Evolutionary conservation across 2,329 filamentous ascomycete species (phyloP).

Genomic region (Arthrinium puccinioides): DNA sequence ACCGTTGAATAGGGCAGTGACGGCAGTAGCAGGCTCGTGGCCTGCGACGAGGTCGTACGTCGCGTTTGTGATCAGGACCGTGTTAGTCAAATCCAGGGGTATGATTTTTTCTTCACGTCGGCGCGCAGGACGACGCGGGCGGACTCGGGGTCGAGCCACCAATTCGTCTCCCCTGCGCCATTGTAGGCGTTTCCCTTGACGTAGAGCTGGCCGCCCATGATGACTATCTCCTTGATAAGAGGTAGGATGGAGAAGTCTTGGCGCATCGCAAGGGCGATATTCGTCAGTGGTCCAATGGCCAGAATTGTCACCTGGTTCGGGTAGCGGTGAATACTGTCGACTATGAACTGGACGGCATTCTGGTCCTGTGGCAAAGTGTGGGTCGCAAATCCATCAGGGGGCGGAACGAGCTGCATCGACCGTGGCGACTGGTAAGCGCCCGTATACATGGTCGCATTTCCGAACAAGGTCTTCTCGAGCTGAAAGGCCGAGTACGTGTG

Average conservation of each 20-base stretch:
- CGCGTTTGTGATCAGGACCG: background rate
- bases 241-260: background rate
- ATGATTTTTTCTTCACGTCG: background rate
- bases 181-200: background rate
- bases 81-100: background rate
- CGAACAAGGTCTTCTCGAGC: background rate
- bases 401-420: background rate
- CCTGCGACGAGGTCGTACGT: background rate
- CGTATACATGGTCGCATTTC: background rate
- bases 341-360: background rate
- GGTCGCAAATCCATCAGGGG: background rate
- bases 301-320: background rate
- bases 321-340: background rate
- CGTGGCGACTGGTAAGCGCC: background rate
- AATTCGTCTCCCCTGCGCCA: constrained; percentile 1
- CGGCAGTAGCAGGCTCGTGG: background rate
- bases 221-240: background rate
- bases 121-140: constrained; percentile 1
- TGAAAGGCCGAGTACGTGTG: background rate
- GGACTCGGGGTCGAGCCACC: background rate
- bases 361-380: background rate
- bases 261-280: background rate
- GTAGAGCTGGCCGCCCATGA: constrained; percentile 1
- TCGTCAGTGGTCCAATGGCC: background rate
- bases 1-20: background rate